Evolutionary conservation across 257 asterid genomes (phyloP), one percentile per base, ranked within the genome.

Genomic region (Fraxinus americana): DNA sequence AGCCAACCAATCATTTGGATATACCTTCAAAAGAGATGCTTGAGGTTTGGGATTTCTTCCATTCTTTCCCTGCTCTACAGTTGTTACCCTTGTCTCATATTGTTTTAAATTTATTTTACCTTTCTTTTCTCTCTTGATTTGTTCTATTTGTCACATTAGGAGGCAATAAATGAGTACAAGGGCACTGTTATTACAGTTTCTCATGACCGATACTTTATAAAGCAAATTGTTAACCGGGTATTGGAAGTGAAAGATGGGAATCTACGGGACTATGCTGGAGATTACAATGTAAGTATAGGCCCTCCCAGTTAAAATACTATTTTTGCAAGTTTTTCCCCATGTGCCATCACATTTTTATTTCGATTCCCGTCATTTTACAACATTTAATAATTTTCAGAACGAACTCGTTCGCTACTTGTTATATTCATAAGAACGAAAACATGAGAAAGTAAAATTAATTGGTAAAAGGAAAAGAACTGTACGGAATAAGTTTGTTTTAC

Each of bases 161-260:
- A 94, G 82, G 98, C 99, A 0, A 96, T 96, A 77, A 93, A 86
- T 48, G 99, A 96, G 86, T 96, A 96, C 82, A 35, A 86, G 82
- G 99, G 99, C 76, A 96, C 99, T 4, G 97, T 96, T 41, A 92
- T 96, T 67, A 80, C 99, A 39, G 99, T 96, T 78, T 96, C 99
- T 67, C 99, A 96, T 32, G 99, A 96, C 89, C 88, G 99, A 75
- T 93, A 96, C 92, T 96, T 96, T 89, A 92, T 96, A 73, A 93
- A 83, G 90, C 98, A 93, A 86, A 92, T 93, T 11, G 99, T 96
- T 29, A 96, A 96, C 82, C 82, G 99, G 75, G 99, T 96, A 65
- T 74, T 93, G 89, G 99, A 96, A 90, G 97, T 96, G 34, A 89
- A 88, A 83, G 97, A 92, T 17, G 97, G 99, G 39, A 77, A 68